Evolutionary conservation across 805 yeast genomes (phyloP), one percentile per base, ranked within the genome.

Genomic region (Metschnikowia proteae): DNA sequence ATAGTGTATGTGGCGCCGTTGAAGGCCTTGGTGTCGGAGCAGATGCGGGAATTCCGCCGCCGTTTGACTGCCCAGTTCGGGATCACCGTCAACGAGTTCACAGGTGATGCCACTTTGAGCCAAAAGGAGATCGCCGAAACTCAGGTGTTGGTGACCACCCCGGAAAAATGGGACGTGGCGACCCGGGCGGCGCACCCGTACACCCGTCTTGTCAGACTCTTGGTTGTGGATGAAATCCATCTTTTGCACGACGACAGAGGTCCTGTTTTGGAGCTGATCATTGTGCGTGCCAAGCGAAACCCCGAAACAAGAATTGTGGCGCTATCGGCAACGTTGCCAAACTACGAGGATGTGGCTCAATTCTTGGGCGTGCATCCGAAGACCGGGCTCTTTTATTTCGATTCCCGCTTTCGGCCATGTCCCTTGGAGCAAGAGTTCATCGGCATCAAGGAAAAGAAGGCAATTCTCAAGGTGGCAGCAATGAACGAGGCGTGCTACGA

Each of bases 101-200:
- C 97, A 1, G 99, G 98, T 60, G 99, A 92, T 59, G 80, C 89
- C 7, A 81, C 83, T 45, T 67, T 92, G 50, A 82, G 90, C 1
- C 83, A 80, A 57, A 82, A 79, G 52, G 95, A 92, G 63, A 83
- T 92, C 29, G 66, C 77, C 1, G 83, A 83, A 38, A 86, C 96
- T 0, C 96, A 92, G 58, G 67, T 92, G 4, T 70, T 92, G 43
- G 95, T 92, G 1, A 88, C 97, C 0, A 92, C 99, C 0, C 98
- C 98, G 0, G 99, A 94, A 62, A 92, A 90, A 65, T 92, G 98
- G 98, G 98, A 94, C 68, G 88, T 94, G 22, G 84, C 91, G 11
- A 91, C 97, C 0, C 78, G 99, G 68, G 92, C 92, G 60, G 75
- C 77, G 38, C 71, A 80, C 2, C 79, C 85, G 25, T 84, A 83